A percentile compares a stretch with the other conserved stretches of the same genome.
These are phyloP conservation scores for Dothistroma pini DNA, from an alignment of 2,329 filamentous ascomycete genomes.

Conservation along the genomic window DNA sequence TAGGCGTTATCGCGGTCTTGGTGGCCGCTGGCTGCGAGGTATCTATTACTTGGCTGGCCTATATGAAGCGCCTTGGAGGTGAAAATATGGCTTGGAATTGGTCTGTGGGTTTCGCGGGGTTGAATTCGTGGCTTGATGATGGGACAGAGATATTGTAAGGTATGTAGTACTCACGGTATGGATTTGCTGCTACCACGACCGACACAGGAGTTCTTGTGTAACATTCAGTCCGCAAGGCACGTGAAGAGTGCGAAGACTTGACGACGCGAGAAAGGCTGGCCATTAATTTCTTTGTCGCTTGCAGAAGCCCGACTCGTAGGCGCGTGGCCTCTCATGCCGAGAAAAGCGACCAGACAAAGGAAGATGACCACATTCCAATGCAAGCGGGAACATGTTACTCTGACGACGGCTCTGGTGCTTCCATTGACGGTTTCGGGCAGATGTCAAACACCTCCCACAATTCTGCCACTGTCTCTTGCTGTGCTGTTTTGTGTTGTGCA, in stretches of 20 bases:
- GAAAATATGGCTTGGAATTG: neutral
- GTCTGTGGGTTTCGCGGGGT: conserved; percentile 4
- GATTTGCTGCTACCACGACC: neutral
- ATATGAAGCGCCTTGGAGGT: neutral
- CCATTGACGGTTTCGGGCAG: conserved; percentile 30
- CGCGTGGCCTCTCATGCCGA: neutral
- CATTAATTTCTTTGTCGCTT: neutral
- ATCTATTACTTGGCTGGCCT: neutral
- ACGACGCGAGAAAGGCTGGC: neutral
- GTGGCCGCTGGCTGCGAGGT: neutral
- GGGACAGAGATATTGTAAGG: neutral
- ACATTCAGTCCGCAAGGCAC: too few relatives aligned
- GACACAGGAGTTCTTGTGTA: too few relatives aligned
- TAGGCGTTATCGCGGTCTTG: conserved; percentile 22
- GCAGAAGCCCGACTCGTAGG: neutral
- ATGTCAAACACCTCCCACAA: too few relatives aligned
- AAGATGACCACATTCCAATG: conserved; percentile 11
- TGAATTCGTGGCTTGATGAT: neutral
- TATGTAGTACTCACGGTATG: neutral
- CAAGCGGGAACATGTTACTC: conserved; percentile 6
- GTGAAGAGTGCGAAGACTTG: too few relatives aligned
- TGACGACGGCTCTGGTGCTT: conserved; percentile 7
- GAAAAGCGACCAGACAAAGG: neutral
- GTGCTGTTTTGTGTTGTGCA: neutral
- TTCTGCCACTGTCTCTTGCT: too few relatives aligned